A percentile compares a stretch with the other conserved stretches of the same genome.
Evolutionary conservation across 2,329 filamentous ascomycete genomes (phyloP).

Genomic region (Macrophomina pseudophaseolina): DNA sequence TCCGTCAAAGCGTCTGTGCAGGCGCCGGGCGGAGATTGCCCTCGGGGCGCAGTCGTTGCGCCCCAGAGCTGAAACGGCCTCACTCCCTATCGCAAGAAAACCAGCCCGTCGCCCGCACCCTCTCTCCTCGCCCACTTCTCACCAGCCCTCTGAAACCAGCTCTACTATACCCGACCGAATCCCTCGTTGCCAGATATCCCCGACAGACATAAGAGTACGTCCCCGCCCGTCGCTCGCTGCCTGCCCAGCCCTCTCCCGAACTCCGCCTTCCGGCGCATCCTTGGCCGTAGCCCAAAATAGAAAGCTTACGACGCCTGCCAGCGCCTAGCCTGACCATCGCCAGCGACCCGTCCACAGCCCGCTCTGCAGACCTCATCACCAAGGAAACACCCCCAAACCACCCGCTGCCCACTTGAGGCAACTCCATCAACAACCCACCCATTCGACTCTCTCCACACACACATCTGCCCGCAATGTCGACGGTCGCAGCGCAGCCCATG

Average conservation of each 20-base stretch:
- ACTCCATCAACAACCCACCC: background rate
- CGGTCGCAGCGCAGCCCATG: constrained; percentile 31
- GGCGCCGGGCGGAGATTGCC: constrained; percentile 15
- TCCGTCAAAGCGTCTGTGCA: background rate
- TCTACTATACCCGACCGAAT: background rate
- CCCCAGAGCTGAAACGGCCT: constrained; percentile 13
- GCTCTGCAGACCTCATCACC: constrained; percentile 13
- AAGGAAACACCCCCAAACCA: background rate
- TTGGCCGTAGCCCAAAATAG: constrained; percentile 24
- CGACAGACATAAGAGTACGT: constrained; percentile 1
- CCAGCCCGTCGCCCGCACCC: constrained; percentile 6
- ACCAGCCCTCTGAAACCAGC: constrained; percentile 4
- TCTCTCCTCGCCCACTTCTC: constrained; percentile 2
- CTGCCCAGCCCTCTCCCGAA: constrained; percentile 14
- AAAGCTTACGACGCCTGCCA: constrained; percentile 26
- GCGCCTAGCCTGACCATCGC: constrained; percentile 13
- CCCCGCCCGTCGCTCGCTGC: background rate
- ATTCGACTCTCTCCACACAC: background rate
- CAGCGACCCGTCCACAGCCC: constrained; percentile 12
- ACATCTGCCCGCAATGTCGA: constrained; percentile 25
- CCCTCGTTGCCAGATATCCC: constrained; percentile 1
- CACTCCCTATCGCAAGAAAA: constrained; percentile 20
- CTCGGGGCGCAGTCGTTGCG: constrained; percentile 15
- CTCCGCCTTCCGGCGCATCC: constrained; percentile 17
- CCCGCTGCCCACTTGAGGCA: constrained; percentile 6